Conservation (phyloP, 306 rosid genomes). For the Prunus mongolica region DNA sequence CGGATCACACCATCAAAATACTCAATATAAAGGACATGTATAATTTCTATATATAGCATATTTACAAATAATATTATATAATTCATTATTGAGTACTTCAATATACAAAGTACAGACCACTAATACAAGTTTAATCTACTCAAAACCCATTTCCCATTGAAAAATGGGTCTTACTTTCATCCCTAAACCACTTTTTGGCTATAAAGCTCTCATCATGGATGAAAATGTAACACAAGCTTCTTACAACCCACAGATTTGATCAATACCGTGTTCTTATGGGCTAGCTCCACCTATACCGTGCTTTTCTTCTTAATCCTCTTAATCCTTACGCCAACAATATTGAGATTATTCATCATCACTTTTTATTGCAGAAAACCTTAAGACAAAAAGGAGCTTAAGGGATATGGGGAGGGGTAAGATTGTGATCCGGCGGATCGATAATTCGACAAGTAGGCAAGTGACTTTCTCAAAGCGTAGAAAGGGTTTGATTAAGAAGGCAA, state of each 20-base stretch:
- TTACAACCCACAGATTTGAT: not conserved
- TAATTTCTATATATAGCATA: not conserved
- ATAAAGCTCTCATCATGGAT: not conserved
- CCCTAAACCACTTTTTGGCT: not conserved
- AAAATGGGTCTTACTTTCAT: not conserved
- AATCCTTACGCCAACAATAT: conserved; percentile 12
- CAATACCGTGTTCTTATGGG: not conserved
- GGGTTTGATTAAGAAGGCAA: conserved; percentile 84
- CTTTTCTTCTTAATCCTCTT: conserved; percentile 1
- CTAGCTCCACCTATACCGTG: not conserved
- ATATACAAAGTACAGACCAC: conserved; percentile 8
- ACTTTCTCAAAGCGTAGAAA: conserved; percentile 93
- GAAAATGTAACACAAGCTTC: not conserved
- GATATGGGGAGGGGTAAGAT: conserved; percentile 90
- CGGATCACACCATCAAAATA: conserved; percentile 33
- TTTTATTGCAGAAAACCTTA: conserved; percentile 46
- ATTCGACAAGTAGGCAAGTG: conserved; percentile 75
- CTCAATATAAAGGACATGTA: conserved; percentile 4
- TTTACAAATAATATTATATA: not conserved
- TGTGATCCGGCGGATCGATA: conserved; percentile 75
- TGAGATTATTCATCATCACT: not conserved
- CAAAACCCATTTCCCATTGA: not conserved
- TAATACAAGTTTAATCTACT: conserved; percentile 18
- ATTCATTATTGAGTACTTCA: conserved; percentile 13
- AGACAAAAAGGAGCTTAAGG: not conserved